phyloP scores from a whole-genome alignment of 2,329 filamentous ascomycete genomes.

The Clonostachys sp. region DNA sequence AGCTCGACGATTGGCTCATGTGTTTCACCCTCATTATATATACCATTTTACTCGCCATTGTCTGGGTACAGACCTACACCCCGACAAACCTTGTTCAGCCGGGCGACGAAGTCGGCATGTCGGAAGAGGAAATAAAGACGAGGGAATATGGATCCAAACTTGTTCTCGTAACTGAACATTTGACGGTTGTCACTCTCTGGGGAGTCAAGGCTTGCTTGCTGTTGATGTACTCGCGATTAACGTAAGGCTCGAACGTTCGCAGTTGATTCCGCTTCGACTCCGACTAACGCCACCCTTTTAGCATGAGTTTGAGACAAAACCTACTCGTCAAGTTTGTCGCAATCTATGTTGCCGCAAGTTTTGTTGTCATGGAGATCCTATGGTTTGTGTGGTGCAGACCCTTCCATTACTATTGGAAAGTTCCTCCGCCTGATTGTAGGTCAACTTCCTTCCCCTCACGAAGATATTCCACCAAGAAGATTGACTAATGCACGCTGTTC shows the following conservation, averaged over 20 bases:
- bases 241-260: too few relatives aligned
- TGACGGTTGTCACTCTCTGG: conserved; percentile 55
- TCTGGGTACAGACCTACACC: too few relatives aligned
- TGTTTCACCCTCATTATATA: conserved; percentile 29
- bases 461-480: too few relatives aligned
- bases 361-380: conserved; percentile 44
- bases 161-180: conserved; percentile 55
- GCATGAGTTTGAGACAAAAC: too few relatives aligned
- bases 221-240: too few relatives aligned
- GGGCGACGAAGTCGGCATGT: conserved; percentile 35
- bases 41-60: too few relatives aligned
- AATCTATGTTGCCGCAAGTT: conserved; percentile 19
- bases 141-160: conserved; percentile 52
- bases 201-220: conserved; percentile 30
- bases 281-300: too few relatives aligned
- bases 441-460: too few relatives aligned
- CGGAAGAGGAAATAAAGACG: conserved; percentile 31
- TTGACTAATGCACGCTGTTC: too few relatives aligned
- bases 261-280: too few relatives aligned
- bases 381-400: conserved; percentile 46
- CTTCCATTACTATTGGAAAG: conserved; percentile 50
- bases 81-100: conserved; percentile 54
- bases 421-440: conserved; percentile 30
- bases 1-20: conserved; percentile 52
- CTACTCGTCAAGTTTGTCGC: too few relatives aligned